Percentiles rank a stretch among this genome's conserved stretches.
phyloP scores from a whole-genome alignment of 208 protist species.

The Naegleria fowleri region DNA sequence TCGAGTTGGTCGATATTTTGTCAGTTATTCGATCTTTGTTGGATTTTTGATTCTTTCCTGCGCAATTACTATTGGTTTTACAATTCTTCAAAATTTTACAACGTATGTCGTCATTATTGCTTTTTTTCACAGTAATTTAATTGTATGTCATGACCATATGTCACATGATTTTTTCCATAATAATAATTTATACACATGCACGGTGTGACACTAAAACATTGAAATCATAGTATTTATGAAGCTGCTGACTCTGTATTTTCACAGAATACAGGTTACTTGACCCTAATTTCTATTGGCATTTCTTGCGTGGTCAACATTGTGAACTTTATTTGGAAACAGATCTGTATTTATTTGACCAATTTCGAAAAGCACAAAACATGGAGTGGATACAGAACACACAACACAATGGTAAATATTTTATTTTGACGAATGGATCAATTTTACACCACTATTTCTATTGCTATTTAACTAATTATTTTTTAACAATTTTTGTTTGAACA shows the following conservation, averaged over 20 bases:
- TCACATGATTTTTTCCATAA: too few species aligned
- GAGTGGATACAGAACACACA: background rate
- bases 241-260: background rate
- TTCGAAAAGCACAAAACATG: constrained; percentile 25
- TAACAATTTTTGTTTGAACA: too few species aligned
- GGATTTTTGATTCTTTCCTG: background rate
- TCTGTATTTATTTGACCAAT: constrained; percentile 1
- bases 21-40: background rate
- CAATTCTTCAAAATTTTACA: constrained; percentile 13
- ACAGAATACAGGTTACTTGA: too few species aligned
- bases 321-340: background rate
- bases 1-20: background rate
- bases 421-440: too few species aligned
- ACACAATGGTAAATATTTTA: background rate
- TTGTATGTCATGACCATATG: too few species aligned
- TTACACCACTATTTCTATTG: too few species aligned
- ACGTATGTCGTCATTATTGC: too few species aligned
- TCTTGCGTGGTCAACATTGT: background rate
- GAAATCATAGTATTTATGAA: background rate
- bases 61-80: background rate
- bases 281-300: background rate
- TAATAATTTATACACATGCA: too few species aligned
- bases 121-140: too few species aligned
- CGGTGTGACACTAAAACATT: background rate
- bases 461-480: too few species aligned